Conservation (phyloP, 1,139 yeast genomes). For the Debaryomyces subglobosus region DNA sequence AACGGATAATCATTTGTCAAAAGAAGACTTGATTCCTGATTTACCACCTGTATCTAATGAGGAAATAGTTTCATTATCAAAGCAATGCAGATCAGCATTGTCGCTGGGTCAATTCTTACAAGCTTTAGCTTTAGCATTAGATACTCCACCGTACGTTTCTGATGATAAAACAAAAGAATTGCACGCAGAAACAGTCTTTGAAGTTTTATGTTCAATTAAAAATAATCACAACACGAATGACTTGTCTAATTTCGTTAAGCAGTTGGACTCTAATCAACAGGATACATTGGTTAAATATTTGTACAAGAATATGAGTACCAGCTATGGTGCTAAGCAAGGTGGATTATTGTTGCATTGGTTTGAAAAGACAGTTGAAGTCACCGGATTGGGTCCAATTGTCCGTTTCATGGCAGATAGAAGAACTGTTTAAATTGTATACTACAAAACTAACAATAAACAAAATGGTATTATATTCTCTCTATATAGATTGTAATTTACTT, state of each 20-base stretch:
- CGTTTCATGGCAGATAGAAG: constrained; percentile 86
- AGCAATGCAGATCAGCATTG: constrained; percentile 62
- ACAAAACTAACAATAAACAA: constrained; percentile 6
- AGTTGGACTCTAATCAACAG: constrained; percentile 64
- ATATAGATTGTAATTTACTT: constrained; percentile 5
- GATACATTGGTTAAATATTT: constrained; percentile 82
- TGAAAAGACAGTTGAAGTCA: constrained; percentile 80
- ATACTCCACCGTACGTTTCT: constrained; percentile 83
- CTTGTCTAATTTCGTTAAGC: constrained; percentile 60
- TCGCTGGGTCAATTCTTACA: constrained; percentile 73
- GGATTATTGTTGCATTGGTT: constrained; percentile 89
- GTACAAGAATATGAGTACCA: constrained; percentile 80
- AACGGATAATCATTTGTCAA: constrained; percentile 70
- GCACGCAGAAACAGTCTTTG: constrained; percentile 64
- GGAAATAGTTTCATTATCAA: constrained; percentile 58
- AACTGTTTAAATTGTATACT: constrained; percentile 50
- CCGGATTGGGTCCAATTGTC: constrained; percentile 89
- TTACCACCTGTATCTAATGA: constrained; percentile 41
- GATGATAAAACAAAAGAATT: constrained; percentile 55
- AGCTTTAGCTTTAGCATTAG: constrained; percentile 67
- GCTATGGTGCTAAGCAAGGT: constrained; percentile 83
- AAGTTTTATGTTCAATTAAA: constrained; percentile 72
- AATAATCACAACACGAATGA: constrained; percentile 59
- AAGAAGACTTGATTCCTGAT: constrained; percentile 64
- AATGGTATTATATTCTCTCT: background rate